Base-by-base conservation (phyloP, 2,329 filamentous ascomycete species). In the Drechslera avenae region DNA sequence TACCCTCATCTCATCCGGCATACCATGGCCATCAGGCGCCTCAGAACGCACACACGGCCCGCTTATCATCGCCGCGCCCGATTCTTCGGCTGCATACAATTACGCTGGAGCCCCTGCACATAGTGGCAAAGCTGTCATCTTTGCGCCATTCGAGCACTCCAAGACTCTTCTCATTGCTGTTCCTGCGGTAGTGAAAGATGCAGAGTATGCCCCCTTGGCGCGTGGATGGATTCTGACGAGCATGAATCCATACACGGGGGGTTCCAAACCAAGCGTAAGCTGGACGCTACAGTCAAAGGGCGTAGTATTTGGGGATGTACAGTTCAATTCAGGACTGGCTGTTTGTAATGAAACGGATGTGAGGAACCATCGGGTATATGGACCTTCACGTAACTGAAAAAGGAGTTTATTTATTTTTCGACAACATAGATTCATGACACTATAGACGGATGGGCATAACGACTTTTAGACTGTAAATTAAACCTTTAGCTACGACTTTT, bases 281-380 rank as follows among this genome's bases (percentile, higher is more conserved):
- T 78, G 76, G 76, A 75, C 69, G 2, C 31, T 77, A 21, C 59
- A 72, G 26, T 68, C 68, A 3, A 78, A 78, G 60, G 69, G 69
- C 2, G 66, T 73, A 2, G 50, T 77, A 5, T 77, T 77, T 63
- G 72, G 71, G 14, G 75, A 76, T 47, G 44, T 19, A 10, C 43
- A 43, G 8, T 69, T 72, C 21, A 50, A 50, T 33, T 49, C 26
- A 2, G 57, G 42, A 4, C 28, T 68, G 33, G 61, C 50, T 16
- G 41, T 50, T 7, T 41, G 52, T 21, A 49, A 40, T 13, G 48
- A 53, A 23, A 40, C 6, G 39, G 52, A 55, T 19, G 52, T 59
- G 31, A 58, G 60, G 31, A 57, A 50, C 1, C 63, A 68, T 59
- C 46, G 63, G 37, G 60, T 69, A 5, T 67, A 58, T 58, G 66